These are phyloP conservation scores for Exophiala oligosperma DNA, from an alignment of 2,329 filamentous ascomycete species.

Conservation along the genomic window DNA sequence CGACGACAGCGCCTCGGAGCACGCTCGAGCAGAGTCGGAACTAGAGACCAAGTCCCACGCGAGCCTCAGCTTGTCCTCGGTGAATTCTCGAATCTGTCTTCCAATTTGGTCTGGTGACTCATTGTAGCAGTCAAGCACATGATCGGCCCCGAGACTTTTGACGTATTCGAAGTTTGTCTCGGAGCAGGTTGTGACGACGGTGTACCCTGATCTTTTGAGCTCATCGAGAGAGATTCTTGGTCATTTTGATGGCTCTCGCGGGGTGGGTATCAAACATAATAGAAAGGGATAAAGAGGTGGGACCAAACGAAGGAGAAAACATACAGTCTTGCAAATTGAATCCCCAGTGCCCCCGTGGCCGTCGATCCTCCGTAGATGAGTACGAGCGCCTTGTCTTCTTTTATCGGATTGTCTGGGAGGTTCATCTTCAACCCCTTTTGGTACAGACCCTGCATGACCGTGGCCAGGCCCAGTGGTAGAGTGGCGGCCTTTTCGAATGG, in stretches of 20 bases:
- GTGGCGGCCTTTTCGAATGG: constrained; percentile 35
- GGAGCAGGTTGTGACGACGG: constrained; percentile 43
- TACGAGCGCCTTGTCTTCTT: constrained; percentile 31
- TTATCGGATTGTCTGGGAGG: constrained; percentile 25
- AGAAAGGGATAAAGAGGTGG: no score
- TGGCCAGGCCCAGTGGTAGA: constrained; percentile 32
- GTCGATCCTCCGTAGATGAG: constrained; percentile 48
- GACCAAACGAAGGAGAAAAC: no score
- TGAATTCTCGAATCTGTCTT: not conserved
- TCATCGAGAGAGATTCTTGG: no score
- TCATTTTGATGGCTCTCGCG: no score
- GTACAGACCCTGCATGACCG: constrained; percentile 25
- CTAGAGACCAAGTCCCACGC: constrained; percentile 1
- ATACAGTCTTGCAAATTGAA: constrained; percentile 42
- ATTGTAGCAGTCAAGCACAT: constrained; percentile 49
- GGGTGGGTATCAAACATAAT: no score
- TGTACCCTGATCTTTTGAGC: constrained; percentile 35
- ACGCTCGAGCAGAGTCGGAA: not conserved
- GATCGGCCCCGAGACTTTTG: constrained; percentile 46
- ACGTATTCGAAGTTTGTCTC: constrained; percentile 46
- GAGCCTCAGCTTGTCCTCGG: not conserved
- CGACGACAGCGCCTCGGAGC: not conserved
- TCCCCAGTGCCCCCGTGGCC: constrained; percentile 43
- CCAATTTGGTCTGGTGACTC: no score
- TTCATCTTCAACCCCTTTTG: constrained; percentile 28